phyloP scores from a whole-genome alignment of 306 rosid species.

The Castanea sativa region DNA sequence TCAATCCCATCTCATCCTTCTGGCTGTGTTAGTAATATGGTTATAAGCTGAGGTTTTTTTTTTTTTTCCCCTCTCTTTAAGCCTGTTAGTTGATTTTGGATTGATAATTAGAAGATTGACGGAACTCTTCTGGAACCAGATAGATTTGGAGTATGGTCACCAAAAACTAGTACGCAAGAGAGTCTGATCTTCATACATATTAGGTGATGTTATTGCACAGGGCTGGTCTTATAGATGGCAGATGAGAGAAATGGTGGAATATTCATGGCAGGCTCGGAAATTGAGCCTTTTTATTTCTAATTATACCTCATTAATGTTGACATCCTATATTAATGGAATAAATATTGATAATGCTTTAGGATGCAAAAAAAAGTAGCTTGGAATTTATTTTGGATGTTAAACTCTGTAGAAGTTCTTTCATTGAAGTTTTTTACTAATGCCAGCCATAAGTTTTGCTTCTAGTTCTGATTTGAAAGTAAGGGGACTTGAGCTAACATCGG shows the following conservation, averaged over 20 bases:
- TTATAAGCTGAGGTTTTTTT: too few relatives aligned
- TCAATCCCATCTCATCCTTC: not conserved
- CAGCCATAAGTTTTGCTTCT: too few relatives aligned
- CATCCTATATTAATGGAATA: too few relatives aligned
- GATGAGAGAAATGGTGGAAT: slow-evolving; percentile 69
- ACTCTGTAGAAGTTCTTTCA: too few relatives aligned
- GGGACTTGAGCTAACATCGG: slow-evolving; percentile 42
- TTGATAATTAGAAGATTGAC: slow-evolving; percentile 33
- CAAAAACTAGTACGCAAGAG: slow-evolving; percentile 27
- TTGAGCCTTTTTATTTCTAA: not conserved
- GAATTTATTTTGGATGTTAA: too few relatives aligned
- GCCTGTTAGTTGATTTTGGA: not conserved
- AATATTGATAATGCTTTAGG: too few relatives aligned
- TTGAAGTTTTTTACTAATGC: not conserved
- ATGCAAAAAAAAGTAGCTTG: too few relatives aligned
- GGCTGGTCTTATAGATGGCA: slow-evolving; percentile 50
- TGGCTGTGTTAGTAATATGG: too few relatives aligned
- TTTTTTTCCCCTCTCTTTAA: not conserved
- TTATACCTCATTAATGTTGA: too few relatives aligned
- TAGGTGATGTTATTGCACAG: slow-evolving; percentile 40
- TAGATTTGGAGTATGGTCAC: slow-evolving; percentile 20
- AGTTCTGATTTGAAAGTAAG: not conserved
- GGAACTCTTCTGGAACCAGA: slow-evolving; percentile 53
- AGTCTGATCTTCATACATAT: slow-evolving; percentile 54
- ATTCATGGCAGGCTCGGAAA: slow-evolving; percentile 34